Percentiles rank a stretch among this genome's conserved stretches.
Conservation (phyloP, 352 stramenopile species). For the Phytophthora sp. region DNA sequence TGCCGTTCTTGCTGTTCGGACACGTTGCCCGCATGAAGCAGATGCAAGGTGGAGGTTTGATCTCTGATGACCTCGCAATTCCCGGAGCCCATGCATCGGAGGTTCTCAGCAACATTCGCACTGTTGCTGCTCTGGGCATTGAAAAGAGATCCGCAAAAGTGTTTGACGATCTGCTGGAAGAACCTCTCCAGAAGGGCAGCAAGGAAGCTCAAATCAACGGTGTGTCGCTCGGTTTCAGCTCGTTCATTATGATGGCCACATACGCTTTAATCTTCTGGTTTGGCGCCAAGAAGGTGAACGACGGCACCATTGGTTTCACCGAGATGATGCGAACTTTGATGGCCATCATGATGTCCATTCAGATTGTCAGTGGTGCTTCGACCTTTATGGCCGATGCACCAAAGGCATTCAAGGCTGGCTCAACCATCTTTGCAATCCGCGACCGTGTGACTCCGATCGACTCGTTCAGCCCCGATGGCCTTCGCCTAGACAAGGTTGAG, state of each 20-base stretch:
- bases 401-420: conserved; percentile 67
- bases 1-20: background rate
- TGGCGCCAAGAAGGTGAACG: conserved; percentile 50
- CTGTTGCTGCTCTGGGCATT: conserved; percentile 42
- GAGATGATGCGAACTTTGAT: conserved; percentile 59
- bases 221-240: conserved; percentile 73
- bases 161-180: conserved; percentile 34
- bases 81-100: conserved; percentile 49
- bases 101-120: conserved; percentile 52
- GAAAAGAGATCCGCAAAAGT: conserved; percentile 29
- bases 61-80: conserved; percentile 29
- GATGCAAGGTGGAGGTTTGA: conserved; percentile 22
- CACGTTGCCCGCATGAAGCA: background rate
- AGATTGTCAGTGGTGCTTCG: conserved; percentile 28
- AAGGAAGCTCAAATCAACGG: conserved; percentile 44
- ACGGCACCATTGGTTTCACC: conserved; percentile 44
- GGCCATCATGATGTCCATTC: conserved; percentile 52
- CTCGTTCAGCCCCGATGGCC: conserved; percentile 37
- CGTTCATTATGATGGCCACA: conserved; percentile 49
- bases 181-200: conserved; percentile 28
- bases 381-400: conserved; percentile 51
- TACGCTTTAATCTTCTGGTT: conserved; percentile 74
- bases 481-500: conserved; percentile 19
- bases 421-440: conserved; percentile 38
- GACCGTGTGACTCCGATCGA: conserved; percentile 43